Evolutionary conservation across 2,329 filamentous ascomycete genomes (phyloP), one percentile per base, ranked within the genome.

Genomic region (Coniochaeta sp.): DNA sequence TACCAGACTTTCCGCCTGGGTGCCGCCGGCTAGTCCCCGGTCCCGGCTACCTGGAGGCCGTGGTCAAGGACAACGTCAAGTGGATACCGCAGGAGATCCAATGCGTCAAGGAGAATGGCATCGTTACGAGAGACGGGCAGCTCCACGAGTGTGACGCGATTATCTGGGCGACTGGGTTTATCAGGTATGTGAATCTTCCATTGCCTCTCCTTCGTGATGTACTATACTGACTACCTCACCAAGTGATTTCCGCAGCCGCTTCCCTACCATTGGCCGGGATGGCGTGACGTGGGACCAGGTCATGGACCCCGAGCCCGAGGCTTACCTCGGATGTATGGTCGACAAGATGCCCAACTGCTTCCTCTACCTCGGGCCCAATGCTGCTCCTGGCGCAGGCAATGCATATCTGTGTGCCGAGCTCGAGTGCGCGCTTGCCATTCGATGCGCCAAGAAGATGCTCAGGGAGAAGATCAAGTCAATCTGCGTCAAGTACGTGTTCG

Each of bases 31-130:
- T 55, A 50, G 61, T 53, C 27, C 61, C 53, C 27, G 60, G 57
- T 1, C 54, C 57, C 33, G 58, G 58, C 6, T 60, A 60, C 35
- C 52, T 60, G 14, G 57, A 60, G 28, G 57, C 57, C 7, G 33
- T 60, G 6, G 58, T 63, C 33, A 56, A 62, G 51, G 48, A 55
- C 6, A 65, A 67, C 28, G 60, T 67, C n/a, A 58, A 64, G 13
- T 55, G 67, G 22, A 61, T 68, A 4, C 59, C 65, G 24, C 40
- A 59, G 9, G 56, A 60, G 1, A 67, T 70, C 14, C 53, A 58
- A 9, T 35, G 47, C 5, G 62, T 70, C 49, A 68, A 63, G 1
- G 50, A 49, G 32, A 45, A 35, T 8, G 28, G 28, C 7, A 33
- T 50, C 9, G 13, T 32, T 32, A 32, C 30, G 30, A 32, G 9